These are phyloP conservation scores for Nemania abortiva DNA, from an alignment of 2,329 filamentous ascomycete species.

Conservation along the genomic window DNA sequence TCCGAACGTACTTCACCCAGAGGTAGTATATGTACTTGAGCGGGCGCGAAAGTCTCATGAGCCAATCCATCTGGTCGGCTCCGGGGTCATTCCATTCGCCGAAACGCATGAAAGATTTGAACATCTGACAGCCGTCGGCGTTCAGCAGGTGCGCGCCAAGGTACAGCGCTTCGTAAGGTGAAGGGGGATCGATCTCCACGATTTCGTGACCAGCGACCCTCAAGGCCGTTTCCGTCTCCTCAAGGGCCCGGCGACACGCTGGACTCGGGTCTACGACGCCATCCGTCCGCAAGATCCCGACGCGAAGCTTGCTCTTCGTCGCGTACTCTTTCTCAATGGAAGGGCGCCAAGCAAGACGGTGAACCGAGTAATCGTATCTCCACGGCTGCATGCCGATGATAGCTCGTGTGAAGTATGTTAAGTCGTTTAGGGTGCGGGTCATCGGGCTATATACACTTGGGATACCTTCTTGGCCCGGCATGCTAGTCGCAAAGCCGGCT, in stretches of 20 bases:
- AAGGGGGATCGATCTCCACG: slow-evolving; percentile 71
- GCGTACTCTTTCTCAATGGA: slow-evolving; percentile 70
- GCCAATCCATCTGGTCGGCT: slow-evolving; percentile 77
- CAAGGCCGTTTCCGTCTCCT: slow-evolving; percentile 77
- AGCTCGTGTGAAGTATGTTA: slow-evolving; percentile 84
- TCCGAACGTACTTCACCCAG: slow-evolving; percentile 85
- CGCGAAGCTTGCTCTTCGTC: slow-evolving; percentile 72
- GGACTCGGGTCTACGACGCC: slow-evolving; percentile 88
- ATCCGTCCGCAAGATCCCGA: slow-evolving; percentile 84
- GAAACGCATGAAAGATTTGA: slow-evolving; percentile 78
- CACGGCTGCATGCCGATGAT: slow-evolving; percentile 87
- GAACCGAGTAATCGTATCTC: slow-evolving; percentile 88
- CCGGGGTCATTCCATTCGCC: slow-evolving; percentile 86
- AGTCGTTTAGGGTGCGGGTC: slow-evolving; percentile 84
- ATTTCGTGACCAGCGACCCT: slow-evolving; percentile 80
- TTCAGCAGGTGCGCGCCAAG: slow-evolving; percentile 86
- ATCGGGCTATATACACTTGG: slow-evolving; percentile 92
- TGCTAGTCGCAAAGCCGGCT: slow-evolving; percentile 83
- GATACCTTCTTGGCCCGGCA: slow-evolving; percentile 92
- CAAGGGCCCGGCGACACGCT: slow-evolving; percentile 81
- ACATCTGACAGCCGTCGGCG: slow-evolving; percentile 84
- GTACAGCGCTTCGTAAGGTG: slow-evolving; percentile 79
- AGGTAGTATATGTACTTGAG: slow-evolving; percentile 89
- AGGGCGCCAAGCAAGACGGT: slow-evolving; percentile 83
- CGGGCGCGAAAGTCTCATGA: slow-evolving; percentile 78